A percentile compares a stretch with the other conserved stretches of the same genome.
Conservation (phyloP, 1,284 basidiomycete genomes). For the Ustilago loliicola region DNA sequence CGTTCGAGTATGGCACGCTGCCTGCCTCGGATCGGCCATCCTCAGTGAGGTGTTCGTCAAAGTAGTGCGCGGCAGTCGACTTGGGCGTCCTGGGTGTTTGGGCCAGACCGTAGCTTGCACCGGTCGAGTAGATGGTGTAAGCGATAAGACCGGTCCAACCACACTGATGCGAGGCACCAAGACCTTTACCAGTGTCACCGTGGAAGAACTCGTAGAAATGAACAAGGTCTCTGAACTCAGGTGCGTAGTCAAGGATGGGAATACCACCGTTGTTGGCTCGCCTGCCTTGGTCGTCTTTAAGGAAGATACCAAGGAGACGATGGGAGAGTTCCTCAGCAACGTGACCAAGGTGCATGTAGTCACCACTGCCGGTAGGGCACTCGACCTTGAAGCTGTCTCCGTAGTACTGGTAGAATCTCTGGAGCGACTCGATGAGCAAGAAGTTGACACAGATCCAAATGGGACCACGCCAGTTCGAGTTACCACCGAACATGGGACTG, state of each 20-base stretch:
- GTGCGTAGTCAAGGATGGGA: constrained; percentile 87
- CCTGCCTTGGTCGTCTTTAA: constrained; percentile 85
- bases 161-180: constrained; percentile 94
- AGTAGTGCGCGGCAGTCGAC: constrained; percentile 89
- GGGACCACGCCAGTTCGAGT: constrained; percentile 89
- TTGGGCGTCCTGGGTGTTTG: constrained; percentile 79
- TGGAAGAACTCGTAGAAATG: constrained; percentile 99
- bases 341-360: constrained; percentile 89
- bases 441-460: constrained; percentile 94
- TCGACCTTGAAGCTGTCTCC: constrained; percentile 76
- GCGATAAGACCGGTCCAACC: constrained; percentile 79
- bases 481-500: constrained; percentile 98
- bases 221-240: constrained; percentile 96
- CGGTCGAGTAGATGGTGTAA: constrained; percentile 77
- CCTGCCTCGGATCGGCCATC: constrained; percentile 60
- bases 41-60: constrained; percentile 72
- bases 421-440: constrained; percentile 86
- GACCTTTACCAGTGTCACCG: constrained; percentile 87
- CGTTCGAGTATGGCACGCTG: constrained; percentile 49
- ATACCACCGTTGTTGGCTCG: constrained; percentile 93
- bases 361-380: constrained; percentile 93
- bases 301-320: constrained; percentile 95
- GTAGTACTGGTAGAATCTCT: constrained; percentile 82
- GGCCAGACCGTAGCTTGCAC: constrained; percentile 62
- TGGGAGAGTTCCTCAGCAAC: constrained; percentile 98